A percentile compares a stretch with the other conserved stretches of the same genome.
phyloP scores from a whole-genome alignment of 106 monocot species.

The Dioscorea zingiberensis region DNA sequence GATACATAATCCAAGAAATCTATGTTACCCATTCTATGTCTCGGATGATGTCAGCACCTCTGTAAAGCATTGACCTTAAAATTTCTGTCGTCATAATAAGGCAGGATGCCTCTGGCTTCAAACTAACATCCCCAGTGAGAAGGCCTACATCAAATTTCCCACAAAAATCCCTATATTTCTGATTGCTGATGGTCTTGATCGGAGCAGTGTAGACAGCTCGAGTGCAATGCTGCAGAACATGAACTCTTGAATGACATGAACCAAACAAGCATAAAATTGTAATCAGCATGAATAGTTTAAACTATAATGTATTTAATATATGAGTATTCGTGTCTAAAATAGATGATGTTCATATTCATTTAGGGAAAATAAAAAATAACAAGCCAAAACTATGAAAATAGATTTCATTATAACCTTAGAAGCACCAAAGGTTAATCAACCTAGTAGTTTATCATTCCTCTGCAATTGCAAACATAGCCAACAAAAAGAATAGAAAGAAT shows the following conservation, averaged over 20 bases:
- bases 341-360: too few relatives aligned
- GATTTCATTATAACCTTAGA: too few relatives aligned
- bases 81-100: constrained; percentile 97
- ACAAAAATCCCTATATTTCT: constrained; percentile 94
- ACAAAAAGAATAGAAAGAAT: too few relatives aligned
- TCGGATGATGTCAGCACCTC: constrained; percentile 89
- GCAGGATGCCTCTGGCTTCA: constrained; percentile 85
- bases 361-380: too few relatives aligned
- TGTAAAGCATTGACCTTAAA: constrained; percentile 90
- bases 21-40: constrained; percentile 89
- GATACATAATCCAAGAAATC: not conserved
- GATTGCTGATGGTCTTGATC: constrained; percentile 98
- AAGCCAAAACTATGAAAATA: too few relatives aligned
- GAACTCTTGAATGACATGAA: not conserved
- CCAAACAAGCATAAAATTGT: not conserved
- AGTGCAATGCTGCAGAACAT: constrained; percentile 72
- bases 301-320: too few relatives aligned
- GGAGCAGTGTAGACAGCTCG: constrained; percentile 96
- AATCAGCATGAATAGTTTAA: too few relatives aligned
- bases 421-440: too few relatives aligned
- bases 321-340: too few relatives aligned
- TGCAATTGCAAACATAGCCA: too few relatives aligned
- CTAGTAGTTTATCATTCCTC: too few relatives aligned
- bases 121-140: constrained; percentile 90
- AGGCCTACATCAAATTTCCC: constrained; percentile 94